Evolutionary conservation across 2,329 filamentous ascomycete species (phyloP), one percentile per base, ranked within the genome.

Genomic region (Fusarium papillatum): DNA sequence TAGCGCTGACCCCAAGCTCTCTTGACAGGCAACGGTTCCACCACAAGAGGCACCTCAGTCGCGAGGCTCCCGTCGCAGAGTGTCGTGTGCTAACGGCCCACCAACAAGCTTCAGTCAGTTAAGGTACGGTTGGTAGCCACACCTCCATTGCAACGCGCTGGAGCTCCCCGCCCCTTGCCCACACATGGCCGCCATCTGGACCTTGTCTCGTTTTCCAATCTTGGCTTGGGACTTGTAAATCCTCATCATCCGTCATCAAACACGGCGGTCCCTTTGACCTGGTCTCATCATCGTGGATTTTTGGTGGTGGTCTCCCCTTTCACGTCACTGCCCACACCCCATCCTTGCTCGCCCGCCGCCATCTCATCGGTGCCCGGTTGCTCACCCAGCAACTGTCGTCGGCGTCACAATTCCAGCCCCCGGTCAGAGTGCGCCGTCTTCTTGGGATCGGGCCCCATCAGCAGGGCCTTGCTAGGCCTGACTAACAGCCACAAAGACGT

Each of bases 1-100:
- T 78, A 78, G 77, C 67, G 77, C 76, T 78, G 71, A 72, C 75
- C 69, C 70, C 41, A 70, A 66, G 71, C 62, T 72, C 68, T 68
- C 61, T 53, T 78, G 77, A 79, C 77, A 79, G 75, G 61, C 77
- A 77, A 78, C 74, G 74, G 77, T 76, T 73, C 77, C 77, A 79
- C 76, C 71, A 74, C 66, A 64, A 73, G 53, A 61, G 71, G 63
- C 66, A 68, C 57, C 57, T 39, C 57, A 39, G 22, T 50, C 41
- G 50, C 61, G 43, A 76, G 74, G 71, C 70, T 77, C 50, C 50
- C 50, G 50, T 57, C 71, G 68, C 68, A 66, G 63, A 59, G 67
- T 73, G 67, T 78, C 65, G 67, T 78, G 69, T 71, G 74, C 60
- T 31, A 77, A 72, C 67, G 70, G 74, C 71, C 76, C 65, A 73